These are phyloP conservation scores for Anacardium occidentale DNA, from an alignment of 345 rosid genomes.

Conservation along the genomic window DNA sequence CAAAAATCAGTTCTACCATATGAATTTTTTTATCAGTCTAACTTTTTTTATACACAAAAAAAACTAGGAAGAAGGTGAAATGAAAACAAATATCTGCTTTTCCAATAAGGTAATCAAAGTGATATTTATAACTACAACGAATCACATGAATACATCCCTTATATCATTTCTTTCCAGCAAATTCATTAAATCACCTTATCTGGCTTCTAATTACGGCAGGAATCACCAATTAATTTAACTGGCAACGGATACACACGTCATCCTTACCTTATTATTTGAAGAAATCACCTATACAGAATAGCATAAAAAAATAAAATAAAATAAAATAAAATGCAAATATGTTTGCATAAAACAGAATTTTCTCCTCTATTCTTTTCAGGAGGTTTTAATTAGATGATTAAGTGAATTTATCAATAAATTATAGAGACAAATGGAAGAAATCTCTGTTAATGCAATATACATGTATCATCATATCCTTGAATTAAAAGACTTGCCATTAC, in stretches of 20 bases:
- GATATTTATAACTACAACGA: constrained; percentile 1
- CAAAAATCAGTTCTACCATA: not conserved
- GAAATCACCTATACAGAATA: not conserved
- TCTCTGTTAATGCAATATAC: not conserved
- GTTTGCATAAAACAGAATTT: not conserved
- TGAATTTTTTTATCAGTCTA: constrained; percentile 1
- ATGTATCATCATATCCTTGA: not conserved
- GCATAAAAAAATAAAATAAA: not conserved
- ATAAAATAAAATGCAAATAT: not conserved
- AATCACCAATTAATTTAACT: constrained; percentile 16
- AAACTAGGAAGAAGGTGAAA: not conserved
- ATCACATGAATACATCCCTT: constrained; percentile 10
- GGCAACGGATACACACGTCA: constrained; percentile 1
- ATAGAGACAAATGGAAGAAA: not conserved
- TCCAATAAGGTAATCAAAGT: constrained; percentile 13
- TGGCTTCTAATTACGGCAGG: constrained; percentile 25
- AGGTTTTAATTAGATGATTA: not conserved
- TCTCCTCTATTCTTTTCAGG: not conserved
- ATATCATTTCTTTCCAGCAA: constrained; percentile 13
- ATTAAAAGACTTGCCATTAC: not conserved
- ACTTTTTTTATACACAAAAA: constrained; percentile 8
- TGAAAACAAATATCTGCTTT: not conserved
- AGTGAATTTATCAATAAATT: constrained; percentile 13
- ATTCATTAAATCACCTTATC: constrained; percentile 19
- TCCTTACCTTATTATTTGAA: constrained; percentile 4